Evolutionary conservation across 2,329 filamentous ascomycete genomes (phyloP), one percentile per base, ranked within the genome.

Genomic region (Sporothrix mexicana): DNA sequence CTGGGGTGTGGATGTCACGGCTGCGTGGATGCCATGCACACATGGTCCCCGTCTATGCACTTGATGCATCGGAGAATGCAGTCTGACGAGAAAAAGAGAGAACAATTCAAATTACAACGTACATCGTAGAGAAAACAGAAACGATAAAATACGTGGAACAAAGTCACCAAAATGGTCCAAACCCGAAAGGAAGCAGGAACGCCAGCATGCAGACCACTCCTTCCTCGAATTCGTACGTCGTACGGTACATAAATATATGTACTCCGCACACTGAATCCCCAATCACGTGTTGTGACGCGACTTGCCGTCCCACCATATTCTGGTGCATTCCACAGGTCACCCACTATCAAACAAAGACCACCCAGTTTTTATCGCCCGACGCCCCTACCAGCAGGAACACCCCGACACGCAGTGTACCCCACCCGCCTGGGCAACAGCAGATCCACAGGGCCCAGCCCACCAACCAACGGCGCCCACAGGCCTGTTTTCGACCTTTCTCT

Each of bases 261-360:
- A 7, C 9, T 2, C 12, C 5, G 47, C 41, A 13, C 53, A 7
- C 53, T 6, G 23, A 30, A 30, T 13, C 20, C 49, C n/a, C 20
- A 53, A 25, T 70, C 68, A 70, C 68, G 68, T 71, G 69, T 71
- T 71, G 43, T 7, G 47, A 12, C 17, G 57, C 47, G 57, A 71
- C 69, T 30, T 64, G 15, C 15, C 10, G 2, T 12, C 5, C 2
- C 43, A 13, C 23, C 53, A 12, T 20, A 15, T 71, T 71, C 69
- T 71, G 25, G 43, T 43, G 57, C 57, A 23, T 64, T 71, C 57
- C 25, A 71, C 55, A 64, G 43, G 69, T 71, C 69, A 64, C 69
- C 20, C 69, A 47, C 69, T 59, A 70, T 15, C 49, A 57, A 10
- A 6, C 30, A 36, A 36, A 36, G 30, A 4, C 4, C 30, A 36